Conservation (phyloP, 176 grass and related monocot species). For the Triticum aestivum region IWGSC_CS_RefSeq_v2.1 NC_057814.1:120208857-120209356, state of each 20-base stretch:
- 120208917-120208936: constrained; percentile 1
- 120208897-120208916: constrained; percentile 38
- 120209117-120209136: not conserved
- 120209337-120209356: not conserved
- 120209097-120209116: not conserved
- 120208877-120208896: constrained; percentile 14
- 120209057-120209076: constrained; percentile 13
- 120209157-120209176: not conserved
- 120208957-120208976: constrained; percentile 8
- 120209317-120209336: not conserved
- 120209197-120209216: not conserved
- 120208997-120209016: constrained; percentile 37
- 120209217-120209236: not conserved
- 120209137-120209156: not conserved
- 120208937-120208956: not conserved
- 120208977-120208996: constrained; percentile 15
- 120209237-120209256: not conserved
- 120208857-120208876: not conserved
- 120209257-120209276: not conserved
- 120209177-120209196: not conserved
- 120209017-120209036: constrained; percentile 8
- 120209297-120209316: not conserved
- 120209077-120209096: constrained; percentile 16
- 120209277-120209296: not conserved
- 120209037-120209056: constrained; percentile 11